These are phyloP conservation scores for Laguncularia racemosa DNA, from an alignment of 345 rosid genomes.

Conservation along the genomic window DNA sequence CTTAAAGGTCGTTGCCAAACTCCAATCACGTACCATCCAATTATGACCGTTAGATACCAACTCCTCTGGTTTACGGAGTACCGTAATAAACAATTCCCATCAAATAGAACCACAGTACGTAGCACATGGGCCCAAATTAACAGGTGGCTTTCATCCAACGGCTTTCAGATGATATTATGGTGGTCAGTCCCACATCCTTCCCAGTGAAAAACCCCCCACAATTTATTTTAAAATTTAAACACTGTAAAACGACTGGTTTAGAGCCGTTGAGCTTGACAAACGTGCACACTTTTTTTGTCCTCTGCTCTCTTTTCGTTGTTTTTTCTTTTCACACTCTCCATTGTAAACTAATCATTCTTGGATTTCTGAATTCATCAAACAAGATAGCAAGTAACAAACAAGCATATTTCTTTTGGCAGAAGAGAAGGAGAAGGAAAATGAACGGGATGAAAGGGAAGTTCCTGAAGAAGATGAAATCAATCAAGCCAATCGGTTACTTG, in stretches of 20 bases:
- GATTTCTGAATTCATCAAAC: background rate
- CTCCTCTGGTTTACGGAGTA: too few species aligned
- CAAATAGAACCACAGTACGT: too few species aligned
- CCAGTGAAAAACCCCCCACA: background rate
- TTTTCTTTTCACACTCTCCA: background rate
- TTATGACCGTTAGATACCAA: too few species aligned
- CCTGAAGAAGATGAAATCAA: constrained; percentile 54
- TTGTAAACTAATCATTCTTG: background rate
- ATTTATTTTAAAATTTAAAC: constrained; percentile 18
- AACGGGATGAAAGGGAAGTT: constrained; percentile 71
- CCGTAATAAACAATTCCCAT: too few species aligned
- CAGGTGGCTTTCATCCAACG: too few species aligned
- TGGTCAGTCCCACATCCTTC: background rate
- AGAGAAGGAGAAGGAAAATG: constrained; percentile 21
- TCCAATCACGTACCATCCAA: too few species aligned
- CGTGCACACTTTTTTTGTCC: constrained; percentile 3
- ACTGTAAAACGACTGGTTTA: constrained; percentile 11
- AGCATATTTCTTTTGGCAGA: background rate
- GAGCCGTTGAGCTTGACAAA: constrained; percentile 58
- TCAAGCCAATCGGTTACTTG: constrained; percentile 48
- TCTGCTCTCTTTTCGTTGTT: background rate
- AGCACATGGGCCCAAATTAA: too few species aligned
- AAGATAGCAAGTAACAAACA: too few species aligned
- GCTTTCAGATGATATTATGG: background rate
- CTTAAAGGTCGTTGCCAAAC: too few species aligned